Base-by-base conservation (phyloP, 441 rosid genomes). In the Omphalea diandra region DNA sequence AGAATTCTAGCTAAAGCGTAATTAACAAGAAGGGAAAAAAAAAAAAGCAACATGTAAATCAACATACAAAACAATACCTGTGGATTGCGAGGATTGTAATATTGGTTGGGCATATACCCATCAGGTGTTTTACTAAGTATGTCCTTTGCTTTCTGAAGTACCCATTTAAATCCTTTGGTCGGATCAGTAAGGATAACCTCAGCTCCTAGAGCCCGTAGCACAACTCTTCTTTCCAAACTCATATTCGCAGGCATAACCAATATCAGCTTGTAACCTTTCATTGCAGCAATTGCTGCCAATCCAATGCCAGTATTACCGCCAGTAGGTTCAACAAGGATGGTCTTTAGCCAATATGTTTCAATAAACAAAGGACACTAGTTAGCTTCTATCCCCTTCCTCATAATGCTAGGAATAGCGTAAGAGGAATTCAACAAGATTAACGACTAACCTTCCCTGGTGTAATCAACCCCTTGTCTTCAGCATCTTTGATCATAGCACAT, bases 261-360 rank as follows among this genome's bases (percentile, higher is more conserved):
- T 4, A 86, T 81, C 49, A 85, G 73, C 69, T 79, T 89, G 80
- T 90, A 93, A 63, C 94, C 93, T 76, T 71, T 88, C 12, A 81
- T 80, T 68, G 98, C 98, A 7, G 88, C 98, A 15, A 93, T 67
- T 46, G 80, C 80, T 3, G 93, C 98, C 80, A 93, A 14, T n/a
- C 85, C 88, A 43, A 89, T 90, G 68, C 98, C 96, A 0, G 97
- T 83, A 75, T 91, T 89, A 7, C 97, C 96, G 38, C 91, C 77
- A 2, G 96, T 88, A 2, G 75, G 43, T 77, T 91, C 95, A 8
- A 89, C 71, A 55, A 88, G 83, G 49, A 84, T 76, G 43, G 82
- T 86, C 96, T 90, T 29, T 43, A 69, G 53, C 67, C 49, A 47
- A 61, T 22, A 29, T 31, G n/a, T 56, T 17, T 15, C 22, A 29